Evolutionary conservation across 2,329 filamentous ascomycete genomes (phyloP).

Genomic region (Albifimbria verrucaria): DNA sequence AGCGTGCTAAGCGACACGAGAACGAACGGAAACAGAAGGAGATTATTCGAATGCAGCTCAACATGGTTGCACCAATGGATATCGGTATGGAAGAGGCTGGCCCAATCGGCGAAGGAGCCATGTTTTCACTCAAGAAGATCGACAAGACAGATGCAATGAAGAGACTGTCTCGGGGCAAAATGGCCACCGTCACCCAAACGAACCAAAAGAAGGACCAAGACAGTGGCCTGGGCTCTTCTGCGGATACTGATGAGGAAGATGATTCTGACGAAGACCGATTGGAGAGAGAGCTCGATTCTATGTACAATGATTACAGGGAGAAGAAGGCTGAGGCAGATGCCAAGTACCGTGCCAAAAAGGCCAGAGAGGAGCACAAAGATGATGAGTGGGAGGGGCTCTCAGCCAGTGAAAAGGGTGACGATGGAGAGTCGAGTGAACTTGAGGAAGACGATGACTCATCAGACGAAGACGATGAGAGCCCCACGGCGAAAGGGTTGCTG

Average conservation of each 20-base stretch:
- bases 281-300: slow-evolving; percentile 77
- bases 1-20: slow-evolving; percentile 78
- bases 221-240: slow-evolving; percentile 52
- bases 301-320: slow-evolving; percentile 86
- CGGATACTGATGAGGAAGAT: slow-evolving; percentile 57
- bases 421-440: slow-evolving; percentile 51
- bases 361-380: slow-evolving; percentile 74
- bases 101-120: slow-evolving; percentile 73
- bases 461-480: slow-evolving; percentile 29
- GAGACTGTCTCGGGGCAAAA: slow-evolving; percentile 66
- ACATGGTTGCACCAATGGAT: slow-evolving; percentile 94
- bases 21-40: slow-evolving; percentile 95
- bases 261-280: slow-evolving; percentile 80
- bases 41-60: slow-evolving; percentile 92
- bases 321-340: slow-evolving; percentile 76
- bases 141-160: slow-evolving; percentile 71
- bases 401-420: slow-evolving; percentile 57
- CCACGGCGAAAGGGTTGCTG: slow-evolving; percentile 24
- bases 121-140: slow-evolving; percentile 81
- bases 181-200: slow-evolving; percentile 63
- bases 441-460: slow-evolving; percentile 48
- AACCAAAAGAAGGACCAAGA: slow-evolving; percentile 56
- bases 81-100: slow-evolving; percentile 88
- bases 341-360: slow-evolving; percentile 87
- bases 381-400: slow-evolving; percentile 94